A percentile compares a stretch with the other conserved stretches of the same genome.
Conservation (phyloP, 345 rosid species). For the Rubroshorea leprosula region DNA sequence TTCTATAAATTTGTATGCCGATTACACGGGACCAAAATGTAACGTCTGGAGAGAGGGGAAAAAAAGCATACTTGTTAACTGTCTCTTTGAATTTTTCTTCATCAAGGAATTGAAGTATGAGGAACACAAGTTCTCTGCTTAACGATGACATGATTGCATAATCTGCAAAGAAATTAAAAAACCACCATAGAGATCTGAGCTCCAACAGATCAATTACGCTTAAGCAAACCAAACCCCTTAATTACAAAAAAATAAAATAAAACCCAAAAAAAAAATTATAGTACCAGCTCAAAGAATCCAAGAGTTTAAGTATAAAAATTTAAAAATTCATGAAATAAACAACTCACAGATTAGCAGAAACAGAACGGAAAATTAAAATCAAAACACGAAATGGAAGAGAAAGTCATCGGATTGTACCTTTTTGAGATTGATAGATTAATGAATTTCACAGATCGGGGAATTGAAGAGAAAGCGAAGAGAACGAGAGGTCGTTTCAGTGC, state of each 20-base stretch:
- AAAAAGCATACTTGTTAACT: conserved; percentile 57
- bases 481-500: conserved; percentile 24
- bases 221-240: conserved; percentile 1
- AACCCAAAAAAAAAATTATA: conserved; percentile 4
- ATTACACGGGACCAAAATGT: no score
- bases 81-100: conserved; percentile 78
- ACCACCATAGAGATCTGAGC: conserved; percentile 26
- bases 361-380: conserved; percentile 10
- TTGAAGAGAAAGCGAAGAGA: conserved; percentile 15
- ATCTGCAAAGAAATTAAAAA: conserved; percentile 5
- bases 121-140: conserved; percentile 80
- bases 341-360: not conserved
- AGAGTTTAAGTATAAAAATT: not conserved
- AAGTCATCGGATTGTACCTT: conserved; percentile 15
- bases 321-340: not conserved
- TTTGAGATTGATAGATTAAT: conserved; percentile 7
- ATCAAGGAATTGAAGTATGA: conserved; percentile 83
- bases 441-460: conserved; percentile 42
- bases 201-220: conserved; percentile 15
- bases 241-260: not conserved
- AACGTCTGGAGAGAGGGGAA: no score
- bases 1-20: no score
- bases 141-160: conserved; percentile 59
- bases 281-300: conserved; percentile 1
- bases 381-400: conserved; percentile 6